Evolutionary conservation across 805 yeast species (phyloP).

Genomic region (Candida hungchunana): DNA sequence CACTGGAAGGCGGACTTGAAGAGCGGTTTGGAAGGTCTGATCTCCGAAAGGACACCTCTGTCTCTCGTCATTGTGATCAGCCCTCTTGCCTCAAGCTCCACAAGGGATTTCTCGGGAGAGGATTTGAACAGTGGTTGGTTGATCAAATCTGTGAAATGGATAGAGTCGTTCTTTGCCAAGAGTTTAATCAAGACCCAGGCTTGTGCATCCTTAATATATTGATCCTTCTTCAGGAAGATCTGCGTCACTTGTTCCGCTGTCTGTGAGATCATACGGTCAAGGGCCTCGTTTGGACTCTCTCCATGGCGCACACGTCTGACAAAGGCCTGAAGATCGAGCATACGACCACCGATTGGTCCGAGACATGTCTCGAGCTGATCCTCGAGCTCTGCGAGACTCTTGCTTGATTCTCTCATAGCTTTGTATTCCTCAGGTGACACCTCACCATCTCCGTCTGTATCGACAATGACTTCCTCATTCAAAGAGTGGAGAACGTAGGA

Average conservation of each 20-base stretch:
- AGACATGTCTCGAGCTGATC: constrained; percentile 50
- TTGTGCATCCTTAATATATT: constrained; percentile 68
- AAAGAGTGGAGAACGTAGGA: constrained; percentile 62
- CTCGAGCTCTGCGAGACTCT: constrained; percentile 18
- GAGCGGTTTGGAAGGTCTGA: constrained; percentile 81
- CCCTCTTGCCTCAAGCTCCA: constrained; percentile 76
- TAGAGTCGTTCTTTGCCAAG: constrained; percentile 45
- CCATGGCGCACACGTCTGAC: constrained; percentile 86
- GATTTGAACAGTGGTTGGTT: constrained; percentile 58
- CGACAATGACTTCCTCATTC: constrained; percentile 24
- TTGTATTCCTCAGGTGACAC: constrained; percentile 27
- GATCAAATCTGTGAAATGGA: constrained; percentile 49
- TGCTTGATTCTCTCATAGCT: constrained; percentile 5
- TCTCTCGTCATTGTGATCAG: constrained; percentile 67
- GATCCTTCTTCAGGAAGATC: constrained; percentile 53
- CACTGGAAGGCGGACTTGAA: constrained; percentile 73
- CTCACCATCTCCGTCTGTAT: constrained; percentile 25
- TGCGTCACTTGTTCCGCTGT: constrained; percentile 87
- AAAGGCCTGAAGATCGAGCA: constrained; percentile 89
- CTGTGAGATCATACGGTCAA: constrained; percentile 75
- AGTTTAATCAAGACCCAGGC: constrained; percentile 80
- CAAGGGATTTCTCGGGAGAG: constrained; percentile 50
- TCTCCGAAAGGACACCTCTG: constrained; percentile 64
- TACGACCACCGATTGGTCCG: constrained; percentile 87
- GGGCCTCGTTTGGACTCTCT: constrained; percentile 73